Evolutionary conservation across 2,329 filamentous ascomycete species (phyloP).

Genomic region (Lachnellula cervina): DNA sequence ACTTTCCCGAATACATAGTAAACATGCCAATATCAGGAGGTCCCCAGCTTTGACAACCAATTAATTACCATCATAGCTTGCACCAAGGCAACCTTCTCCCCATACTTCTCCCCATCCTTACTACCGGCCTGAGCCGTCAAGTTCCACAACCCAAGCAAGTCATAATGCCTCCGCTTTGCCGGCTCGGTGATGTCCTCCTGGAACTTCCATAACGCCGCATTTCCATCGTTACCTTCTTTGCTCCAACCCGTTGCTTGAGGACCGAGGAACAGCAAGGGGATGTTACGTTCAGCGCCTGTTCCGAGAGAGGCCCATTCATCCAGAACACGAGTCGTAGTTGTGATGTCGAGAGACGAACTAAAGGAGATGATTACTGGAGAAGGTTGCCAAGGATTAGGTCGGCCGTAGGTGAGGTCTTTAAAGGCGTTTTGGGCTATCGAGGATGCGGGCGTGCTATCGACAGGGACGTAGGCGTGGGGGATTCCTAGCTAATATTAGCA

Average conservation of each 20-base stretch:
- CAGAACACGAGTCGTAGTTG: slow-evolving; percentile 32
- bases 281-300: slow-evolving; percentile 32
- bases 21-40: slow-evolving; percentile 16
- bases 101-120: slow-evolving; percentile 36
- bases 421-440: slow-evolving; percentile 29
- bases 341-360: slow-evolving; percentile 27
- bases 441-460: slow-evolving; percentile 31
- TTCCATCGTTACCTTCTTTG: slow-evolving; percentile 2
- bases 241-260: slow-evolving; percentile 29
- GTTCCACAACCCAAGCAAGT: slow-evolving; percentile 40
- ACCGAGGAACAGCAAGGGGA: slow-evolving; percentile 40
- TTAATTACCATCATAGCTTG: slow-evolving; percentile 36
- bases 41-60: slow-evolving; percentile 32
- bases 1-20: neutral
- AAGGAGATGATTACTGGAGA: slow-evolving; percentile 37
- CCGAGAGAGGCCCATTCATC: slow-evolving; percentile 37
- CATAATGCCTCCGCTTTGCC: slow-evolving; percentile 34
- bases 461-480: slow-evolving; percentile 35
- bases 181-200: slow-evolving; percentile 30
- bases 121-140: slow-evolving; percentile 37
- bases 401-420: slow-evolving; percentile 26
- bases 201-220: slow-evolving; percentile 34
- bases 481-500: slow-evolving; percentile 23
- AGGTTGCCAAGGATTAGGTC: slow-evolving; percentile 34
- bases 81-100: slow-evolving; percentile 37